Conservation (phyloP, 1,284 basidiomycete genomes). For the Leccinum angustisporum region DNA sequence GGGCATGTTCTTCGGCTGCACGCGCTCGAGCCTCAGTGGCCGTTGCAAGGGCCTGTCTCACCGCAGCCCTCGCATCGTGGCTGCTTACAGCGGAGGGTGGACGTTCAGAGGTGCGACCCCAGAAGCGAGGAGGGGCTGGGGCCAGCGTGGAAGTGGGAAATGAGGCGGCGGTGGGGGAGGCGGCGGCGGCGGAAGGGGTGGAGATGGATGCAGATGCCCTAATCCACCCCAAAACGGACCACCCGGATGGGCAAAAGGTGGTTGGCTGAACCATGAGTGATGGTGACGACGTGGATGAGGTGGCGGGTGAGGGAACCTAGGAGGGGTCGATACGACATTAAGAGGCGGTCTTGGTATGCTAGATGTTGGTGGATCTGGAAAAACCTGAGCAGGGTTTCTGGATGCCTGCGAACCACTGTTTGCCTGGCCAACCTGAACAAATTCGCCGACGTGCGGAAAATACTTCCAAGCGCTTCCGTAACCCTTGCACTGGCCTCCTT, state of each 20-base stretch:
- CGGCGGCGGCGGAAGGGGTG: constrained; percentile 19
- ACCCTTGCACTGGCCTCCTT: no score
- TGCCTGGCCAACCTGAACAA: no score
- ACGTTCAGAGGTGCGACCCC: constrained; percentile 15
- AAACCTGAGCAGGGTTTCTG: background rate
- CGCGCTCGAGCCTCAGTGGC: constrained; percentile 16
- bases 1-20: constrained; percentile 4
- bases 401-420: background rate
- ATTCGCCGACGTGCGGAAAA: no score
- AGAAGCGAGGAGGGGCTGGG: constrained; percentile 29
- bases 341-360: constrained; percentile 5
- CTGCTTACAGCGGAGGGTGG: background rate
- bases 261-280: constrained; percentile 25
- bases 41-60: constrained; percentile 17
- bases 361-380: background rate
- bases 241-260: constrained; percentile 10
- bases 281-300: constrained; percentile 21
- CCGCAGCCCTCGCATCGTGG: constrained; percentile 10
- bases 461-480: no score
- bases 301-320: constrained; percentile 11
- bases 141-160: constrained; percentile 17
- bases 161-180: constrained; percentile 18
- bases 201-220: constrained; percentile 4
- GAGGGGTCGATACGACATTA: background rate
- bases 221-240: constrained; percentile 16